Evolutionary conservation across 2,329 filamentous ascomycete species (phyloP), one percentile per base, ranked within the genome.

Genomic region (Trichophaea hybrida): DNA sequence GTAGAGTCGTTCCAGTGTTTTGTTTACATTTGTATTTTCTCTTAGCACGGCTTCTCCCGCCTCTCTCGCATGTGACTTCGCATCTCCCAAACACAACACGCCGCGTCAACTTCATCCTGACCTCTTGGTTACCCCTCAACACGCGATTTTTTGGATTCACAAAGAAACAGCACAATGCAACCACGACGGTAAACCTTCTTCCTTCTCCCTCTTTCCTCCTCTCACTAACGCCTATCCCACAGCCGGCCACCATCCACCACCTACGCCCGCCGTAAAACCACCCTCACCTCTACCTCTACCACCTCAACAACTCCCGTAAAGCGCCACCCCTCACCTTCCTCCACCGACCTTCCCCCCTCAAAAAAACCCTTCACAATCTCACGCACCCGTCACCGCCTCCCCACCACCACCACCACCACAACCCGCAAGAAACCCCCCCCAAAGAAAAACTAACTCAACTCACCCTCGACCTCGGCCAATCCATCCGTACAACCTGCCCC

Each of bases 401-500:
- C n/a, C 48, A 3, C 31, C 48, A 12, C 15, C 5, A 6, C 48
- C 48, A 10, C n/a, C n/a, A n/a, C 12, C 40, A 46, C 5, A 46
- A 46, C 40, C 40, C 40, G 5, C 40, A 6, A 46, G 24, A 46
- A n/a, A 13, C 40, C 13, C 40, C 48, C 31, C 31, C 48, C 12
- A 4, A 17, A 5, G 12, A 17, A 15, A 56, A 64, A 24, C 50
- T 66, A n/a, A 65, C 61, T 1, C 64, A 66, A 34, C 53, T 65
- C 10, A 63, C 59, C 8, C 60, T 66, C n/a, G 64, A 66, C 59
- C 64, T 66, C 34, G 64, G 64, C 15, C 63, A 63, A 50, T 13
- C 56, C 8, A 49, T 61, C 12, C 75, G 78, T 51, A 78, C 78
- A 65, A 79, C 76, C 8, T 85, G 82, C 70, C 73, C 74, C 40